Base-by-base conservation (phyloP, 805 yeast genomes). In the Yamadazyma philogaea region DNA sequence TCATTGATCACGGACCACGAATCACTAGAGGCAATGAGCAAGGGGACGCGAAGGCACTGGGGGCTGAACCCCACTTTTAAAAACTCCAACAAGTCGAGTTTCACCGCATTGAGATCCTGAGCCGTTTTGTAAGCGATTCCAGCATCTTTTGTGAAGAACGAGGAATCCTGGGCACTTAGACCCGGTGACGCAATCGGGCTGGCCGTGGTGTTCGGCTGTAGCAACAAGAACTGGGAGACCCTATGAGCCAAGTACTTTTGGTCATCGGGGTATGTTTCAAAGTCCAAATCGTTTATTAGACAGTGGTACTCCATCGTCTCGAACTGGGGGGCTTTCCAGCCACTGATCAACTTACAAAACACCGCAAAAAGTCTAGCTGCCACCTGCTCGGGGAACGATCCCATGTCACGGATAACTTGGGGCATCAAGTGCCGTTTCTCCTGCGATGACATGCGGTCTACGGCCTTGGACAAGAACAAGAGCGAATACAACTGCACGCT, bases 101-200 rank as follows among this genome's bases (percentile, higher is more conserved):
- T 70, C 15, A 64, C 57, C 1, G 38, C 40, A 10, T 44, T 48
- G 32, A 87, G 59, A 15, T 75, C 78, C 0, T 70, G 70, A 5
- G 67, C 63, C 1, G 65, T 45, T 40, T 76, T 76, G 53, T 77
- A 81, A 0, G 75, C 59, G 0, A 81, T 76, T 20, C 90, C 91
- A 2, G 91, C 87, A 48, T 77, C 77, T 41, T 71, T 73, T 0
- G 87, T 82, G 51, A 87, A 78, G 51, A 82, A 87, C 0, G 76
- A 57, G 15, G 77, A 73, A 32, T 84, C 88, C 0, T 56, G 56
- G 0, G 69, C 58, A 11, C 82, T 67, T 39, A 89, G 61, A 0
- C 96, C 96, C 0, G 91, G 88, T 44, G 79, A 72, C 52, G 45
- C 57, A 42, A 42, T 61, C 46, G 39, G 71, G 57, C 32, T 59